Percentiles rank a stretch among this genome's conserved stretches.
Conservation (phyloP, 768 basidiomycete genomes). For the Kwoniella pini region DNA sequence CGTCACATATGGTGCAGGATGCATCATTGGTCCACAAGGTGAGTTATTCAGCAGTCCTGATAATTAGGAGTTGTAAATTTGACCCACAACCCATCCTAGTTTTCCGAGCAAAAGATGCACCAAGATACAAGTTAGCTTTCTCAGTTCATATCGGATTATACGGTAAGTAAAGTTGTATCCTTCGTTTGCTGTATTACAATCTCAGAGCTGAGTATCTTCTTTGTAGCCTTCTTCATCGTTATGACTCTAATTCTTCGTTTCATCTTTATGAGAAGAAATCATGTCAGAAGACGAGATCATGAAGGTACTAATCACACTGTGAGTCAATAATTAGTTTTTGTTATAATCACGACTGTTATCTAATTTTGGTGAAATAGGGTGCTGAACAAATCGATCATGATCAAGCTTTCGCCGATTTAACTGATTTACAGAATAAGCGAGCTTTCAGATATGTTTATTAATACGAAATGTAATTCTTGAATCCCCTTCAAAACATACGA, state of each 20-base stretch:
- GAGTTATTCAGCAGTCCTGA: slow-evolving; percentile 55
- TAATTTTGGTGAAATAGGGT: neutral
- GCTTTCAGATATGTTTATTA: slow-evolving; percentile 45
- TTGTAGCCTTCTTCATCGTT: slow-evolving; percentile 55
- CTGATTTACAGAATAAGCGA: slow-evolving; percentile 60
- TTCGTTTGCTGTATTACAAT: neutral
- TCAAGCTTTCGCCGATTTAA: slow-evolving; percentile 60
- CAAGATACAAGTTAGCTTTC: slow-evolving; percentile 60
- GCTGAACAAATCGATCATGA: slow-evolving; percentile 49
- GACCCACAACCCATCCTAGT: slow-evolving; percentile 15
- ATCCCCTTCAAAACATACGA: too few relatives aligned
- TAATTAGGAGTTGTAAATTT: too few relatives aligned
- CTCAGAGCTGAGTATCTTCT: neutral
- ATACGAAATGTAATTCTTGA: too few relatives aligned
- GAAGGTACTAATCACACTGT: slow-evolving; percentile 8
- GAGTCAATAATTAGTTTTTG: neutral
- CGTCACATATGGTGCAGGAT: slow-evolving; percentile 61
- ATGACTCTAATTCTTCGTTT: slow-evolving; percentile 58
- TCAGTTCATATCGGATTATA: slow-evolving; percentile 60
- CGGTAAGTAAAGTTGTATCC: slow-evolving; percentile 35
- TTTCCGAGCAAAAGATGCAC: slow-evolving; percentile 56
- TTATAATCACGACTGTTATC: neutral
- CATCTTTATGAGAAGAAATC: slow-evolving; percentile 58
- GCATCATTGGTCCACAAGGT: slow-evolving; percentile 59
- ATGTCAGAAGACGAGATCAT: slow-evolving; percentile 44